Conservation (phyloP, 164 flowering plant genomes). For the Berberis thunbergii region DNA sequence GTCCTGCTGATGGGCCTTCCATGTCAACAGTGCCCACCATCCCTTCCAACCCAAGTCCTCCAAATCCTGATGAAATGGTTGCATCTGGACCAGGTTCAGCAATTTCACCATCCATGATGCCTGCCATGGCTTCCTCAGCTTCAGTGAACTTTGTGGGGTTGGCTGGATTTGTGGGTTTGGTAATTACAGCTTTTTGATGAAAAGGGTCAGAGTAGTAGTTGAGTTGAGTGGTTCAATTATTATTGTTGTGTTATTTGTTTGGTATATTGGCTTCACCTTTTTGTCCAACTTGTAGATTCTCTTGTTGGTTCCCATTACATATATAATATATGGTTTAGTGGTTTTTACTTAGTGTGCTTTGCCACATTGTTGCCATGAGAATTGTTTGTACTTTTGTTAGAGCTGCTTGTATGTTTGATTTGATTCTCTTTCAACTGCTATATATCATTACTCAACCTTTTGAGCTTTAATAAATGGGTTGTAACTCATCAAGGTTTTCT, state of each 20-base stretch:
- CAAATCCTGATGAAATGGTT: conserved; percentile 34
- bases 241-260: not conserved
- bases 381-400: not conserved
- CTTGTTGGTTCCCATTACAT: not conserved
- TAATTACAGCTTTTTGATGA: conserved; percentile 6
- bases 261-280: not conserved
- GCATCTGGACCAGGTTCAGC: conserved; percentile 28
- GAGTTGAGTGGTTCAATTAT: conserved; percentile 15
- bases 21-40: conserved; percentile 29
- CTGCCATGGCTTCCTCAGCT: conserved; percentile 19
- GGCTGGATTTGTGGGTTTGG: conserved; percentile 5
- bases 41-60: conserved; percentile 45
- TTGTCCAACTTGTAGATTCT: conserved; percentile 1
- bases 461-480: too few relatives aligned
- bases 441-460: too few relatives aligned
- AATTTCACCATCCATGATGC: conserved; percentile 21
- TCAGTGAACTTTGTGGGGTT: conserved; percentile 5
- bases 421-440: not conserved
- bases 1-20: conserved; percentile 21
- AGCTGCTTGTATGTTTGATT: not conserved
- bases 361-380: not conserved
- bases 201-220: not conserved
- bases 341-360: not conserved
- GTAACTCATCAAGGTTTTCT: too few relatives aligned
- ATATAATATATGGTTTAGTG: not conserved